Conservation (phyloP, 805 yeast species). For the Cyberlindnera veronae region DNA sequence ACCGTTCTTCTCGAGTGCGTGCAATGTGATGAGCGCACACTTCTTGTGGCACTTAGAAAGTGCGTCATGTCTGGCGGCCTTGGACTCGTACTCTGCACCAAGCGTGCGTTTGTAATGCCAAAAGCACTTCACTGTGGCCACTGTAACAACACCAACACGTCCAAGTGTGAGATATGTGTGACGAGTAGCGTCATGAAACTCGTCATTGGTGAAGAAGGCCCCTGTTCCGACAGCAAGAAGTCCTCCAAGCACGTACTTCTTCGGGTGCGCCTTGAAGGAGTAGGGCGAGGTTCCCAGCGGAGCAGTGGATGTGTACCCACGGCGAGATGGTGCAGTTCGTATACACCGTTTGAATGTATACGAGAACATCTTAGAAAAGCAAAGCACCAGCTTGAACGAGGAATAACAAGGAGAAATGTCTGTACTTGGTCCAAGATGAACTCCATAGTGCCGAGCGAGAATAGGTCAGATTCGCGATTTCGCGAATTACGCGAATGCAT, state of each 20-base stretch:
- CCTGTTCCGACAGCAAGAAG: conserved; percentile 5
- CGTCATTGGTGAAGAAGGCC: conserved; percentile 13
- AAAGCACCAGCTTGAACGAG: too few relatives aligned
- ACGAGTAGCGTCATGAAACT: conserved; percentile 12
- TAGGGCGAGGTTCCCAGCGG: not conserved
- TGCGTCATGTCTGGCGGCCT: conserved; percentile 48
- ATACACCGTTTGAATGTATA: not conserved
- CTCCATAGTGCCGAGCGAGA: too few relatives aligned
- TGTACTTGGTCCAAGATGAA: too few relatives aligned
- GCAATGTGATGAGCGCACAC: conserved; percentile 76
- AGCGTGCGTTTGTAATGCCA: conserved; percentile 60
- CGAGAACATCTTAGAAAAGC: not conserved
- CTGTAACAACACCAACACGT: conserved; percentile 38
- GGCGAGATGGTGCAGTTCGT: not conserved
- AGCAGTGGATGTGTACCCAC: not conserved
- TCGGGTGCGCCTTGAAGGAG: conserved; percentile 5
- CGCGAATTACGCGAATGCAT: too few relatives aligned
- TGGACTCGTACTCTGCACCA: conserved; percentile 37
- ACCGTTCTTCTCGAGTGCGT: conserved; percentile 80
- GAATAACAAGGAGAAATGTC: too few relatives aligned
- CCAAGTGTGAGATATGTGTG: conserved; percentile 17
- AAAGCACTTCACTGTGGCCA: conserved; percentile 74
- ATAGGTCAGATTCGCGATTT: too few relatives aligned
- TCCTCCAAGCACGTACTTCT: conserved; percentile 12
- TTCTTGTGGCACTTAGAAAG: conserved; percentile 62